These are phyloP conservation scores for Malus sieversii DNA, from an alignment of 306 rosid species.

Conservation along the genomic window DNA sequence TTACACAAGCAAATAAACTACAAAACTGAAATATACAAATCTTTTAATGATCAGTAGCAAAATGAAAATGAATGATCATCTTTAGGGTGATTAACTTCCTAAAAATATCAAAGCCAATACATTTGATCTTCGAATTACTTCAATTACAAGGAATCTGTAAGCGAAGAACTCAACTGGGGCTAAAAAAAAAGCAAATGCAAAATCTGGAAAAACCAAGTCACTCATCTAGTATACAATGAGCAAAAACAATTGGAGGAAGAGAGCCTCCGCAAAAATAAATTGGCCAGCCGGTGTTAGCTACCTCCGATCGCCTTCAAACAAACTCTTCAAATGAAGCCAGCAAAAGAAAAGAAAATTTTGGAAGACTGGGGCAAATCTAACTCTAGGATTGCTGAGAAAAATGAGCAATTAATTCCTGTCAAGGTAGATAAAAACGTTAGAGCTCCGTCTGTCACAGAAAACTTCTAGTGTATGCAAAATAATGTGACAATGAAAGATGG, in stretches of 20 bases:
- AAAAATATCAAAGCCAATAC: neutral
- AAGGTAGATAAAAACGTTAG: slow-evolving; percentile 10
- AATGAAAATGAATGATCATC: neutral
- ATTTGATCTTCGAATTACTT: too few relatives aligned
- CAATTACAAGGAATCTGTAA: neutral
- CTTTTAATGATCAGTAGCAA: too few relatives aligned
- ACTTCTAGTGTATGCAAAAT: neutral
- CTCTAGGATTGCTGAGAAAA: slow-evolving; percentile 50
- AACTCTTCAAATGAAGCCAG: slow-evolving; percentile 4
- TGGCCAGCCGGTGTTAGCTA: slow-evolving; percentile 2
- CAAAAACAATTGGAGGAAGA: slow-evolving; percentile 9
- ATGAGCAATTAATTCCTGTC: slow-evolving; percentile 65
- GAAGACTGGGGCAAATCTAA: slow-evolving; percentile 14
- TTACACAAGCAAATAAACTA: neutral
- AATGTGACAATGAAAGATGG: neutral
- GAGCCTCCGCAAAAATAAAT: slow-evolving; percentile 1
- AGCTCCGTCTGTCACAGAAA: neutral
- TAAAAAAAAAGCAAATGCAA: neutral
- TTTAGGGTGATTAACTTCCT: neutral
- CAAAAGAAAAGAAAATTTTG: neutral
- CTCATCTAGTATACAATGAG: slow-evolving; percentile 12
- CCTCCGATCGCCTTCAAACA: neutral
- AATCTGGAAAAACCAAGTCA: neutral
- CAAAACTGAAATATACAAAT: neutral
- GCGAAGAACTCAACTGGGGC: neutral